Percentiles rank a stretch among this genome's conserved stretches.
Evolutionary conservation across 805 yeast genomes (phyloP).

Genomic region (Cyberlindnera maclurae): DNA sequence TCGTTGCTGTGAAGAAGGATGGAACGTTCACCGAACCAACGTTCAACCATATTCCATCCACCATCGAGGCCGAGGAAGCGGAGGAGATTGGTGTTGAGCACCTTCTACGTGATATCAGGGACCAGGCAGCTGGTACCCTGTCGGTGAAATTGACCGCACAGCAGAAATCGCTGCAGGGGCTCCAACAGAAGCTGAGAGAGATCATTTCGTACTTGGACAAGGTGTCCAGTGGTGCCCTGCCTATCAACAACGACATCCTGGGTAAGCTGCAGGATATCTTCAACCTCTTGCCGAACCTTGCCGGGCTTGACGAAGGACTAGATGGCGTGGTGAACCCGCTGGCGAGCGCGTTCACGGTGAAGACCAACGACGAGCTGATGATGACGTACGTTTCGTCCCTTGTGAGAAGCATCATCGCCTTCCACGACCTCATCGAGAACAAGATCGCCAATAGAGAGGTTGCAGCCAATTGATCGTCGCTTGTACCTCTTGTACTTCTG

Average conservation of each 20-base stretch:
- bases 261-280: conserved; percentile 94
- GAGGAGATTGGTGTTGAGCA: conserved; percentile 99
- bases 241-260: conserved; percentile 82
- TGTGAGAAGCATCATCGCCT: conserved; percentile 91
- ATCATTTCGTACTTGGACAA: conserved; percentile 73
- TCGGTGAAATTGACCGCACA: conserved; percentile 85
- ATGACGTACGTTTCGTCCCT: conserved; percentile 81
- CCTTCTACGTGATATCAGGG: conserved; percentile 85
- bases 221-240: conserved; percentile 64
- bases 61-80: conserved; percentile 96
- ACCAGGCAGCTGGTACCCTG: conserved; percentile 91
- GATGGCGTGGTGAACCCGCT: conserved; percentile 40
- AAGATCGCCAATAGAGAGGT: conserved; percentile 73
- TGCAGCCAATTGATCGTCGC: conserved; percentile 21
- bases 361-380: conserved; percentile 96
- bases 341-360: conserved; percentile 76
- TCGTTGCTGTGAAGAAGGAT: conserved; percentile 93
- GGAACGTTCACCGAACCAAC: conserved; percentile 91
- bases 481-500: too few species aligned
- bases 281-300: conserved; percentile 81
- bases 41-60: conserved; percentile 86
- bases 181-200: conserved; percentile 70
- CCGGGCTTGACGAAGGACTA: conserved; percentile 29
- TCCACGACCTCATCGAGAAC: conserved; percentile 94
- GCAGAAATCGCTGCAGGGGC: conserved; percentile 78